Base-by-base conservation (phyloP, 257 asterid genomes). In the Capsicum baccatum region DNA sequence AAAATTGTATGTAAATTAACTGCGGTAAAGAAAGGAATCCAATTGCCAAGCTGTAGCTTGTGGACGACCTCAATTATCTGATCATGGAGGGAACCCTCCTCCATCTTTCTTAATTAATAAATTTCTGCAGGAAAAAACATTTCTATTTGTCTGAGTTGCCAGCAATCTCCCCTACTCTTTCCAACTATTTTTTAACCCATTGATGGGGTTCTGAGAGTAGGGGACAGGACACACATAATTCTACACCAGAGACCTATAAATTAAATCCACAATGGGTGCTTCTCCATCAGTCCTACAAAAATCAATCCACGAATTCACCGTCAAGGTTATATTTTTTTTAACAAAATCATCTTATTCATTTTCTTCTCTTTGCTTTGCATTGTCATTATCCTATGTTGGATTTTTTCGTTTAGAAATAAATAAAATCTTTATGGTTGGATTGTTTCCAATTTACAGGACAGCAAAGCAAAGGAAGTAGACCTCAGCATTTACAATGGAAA, bases 281-380 rank as follows among this genome's bases (percentile, higher is more conserved):
- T 73, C 80, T 73, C 15, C 80, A 48, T 73, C 80, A 48, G 82
- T 91, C 63, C 88, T 90, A 33, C 85, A 92, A 59, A 90, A 89
- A 68, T 91, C 97, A 84, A 88, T 96, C 87, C 96, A 94, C 80
- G 94, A 95, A 9, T 93, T 94, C 86, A 83, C 88, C 52, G 97
- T 90, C 79, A 94, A 95, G 98, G 98, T 94, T 82, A 13, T 16
- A 1, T 54, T 73, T 57, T 81, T 76, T 39, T 39, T 39, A 69
- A 8, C 19, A 8, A 79, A 12, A 12, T 55, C 21, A 10, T 39
- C 55, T 39, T 39, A 39, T 39, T 55, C 35, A 69, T 19, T 79
- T 4, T 21, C 70, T 42, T 42, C 79, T 62, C 73, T 85, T 52
- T 9, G 26, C 42, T 10, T 37, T 14, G 55, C 21, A 16, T 42